These are phyloP conservation scores for Eucalyptus curtisii DNA, from an alignment of 345 rosid genomes.

Conservation along the genomic window DNA sequence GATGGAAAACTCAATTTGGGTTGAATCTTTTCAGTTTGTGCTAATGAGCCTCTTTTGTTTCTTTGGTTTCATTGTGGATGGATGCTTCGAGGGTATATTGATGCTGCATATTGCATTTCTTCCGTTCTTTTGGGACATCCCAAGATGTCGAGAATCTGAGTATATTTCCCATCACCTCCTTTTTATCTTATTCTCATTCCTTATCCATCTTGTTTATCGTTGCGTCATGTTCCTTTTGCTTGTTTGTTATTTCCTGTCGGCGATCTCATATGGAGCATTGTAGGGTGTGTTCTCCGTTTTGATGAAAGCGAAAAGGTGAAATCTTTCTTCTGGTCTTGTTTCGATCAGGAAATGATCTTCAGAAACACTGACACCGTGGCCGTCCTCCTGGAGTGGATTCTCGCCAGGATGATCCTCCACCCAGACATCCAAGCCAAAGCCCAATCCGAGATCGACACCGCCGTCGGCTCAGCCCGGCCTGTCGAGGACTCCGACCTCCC, in stretches of 20 bases:
- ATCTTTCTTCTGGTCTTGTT: neutral
- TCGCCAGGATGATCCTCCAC: constrained; percentile 50
- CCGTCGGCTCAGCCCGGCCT: constrained; percentile 11
- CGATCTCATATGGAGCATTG: neutral
- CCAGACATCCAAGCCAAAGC: constrained; percentile 48
- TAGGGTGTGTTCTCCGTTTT: neutral
- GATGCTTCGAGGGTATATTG: neutral
- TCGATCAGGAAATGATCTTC: constrained; percentile 46
- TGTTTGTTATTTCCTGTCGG: neutral
- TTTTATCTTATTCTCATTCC: neutral
- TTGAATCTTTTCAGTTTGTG: neutral
- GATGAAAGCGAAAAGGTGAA: neutral
- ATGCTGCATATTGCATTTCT: neutral
- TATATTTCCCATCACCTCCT: neutral
- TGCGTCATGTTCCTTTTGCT: neutral
- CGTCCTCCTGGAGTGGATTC: constrained; percentile 44
- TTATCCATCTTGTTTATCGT: neutral
- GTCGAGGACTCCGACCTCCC: constrained; percentile 49
- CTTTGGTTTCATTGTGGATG: neutral
- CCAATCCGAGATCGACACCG: constrained; percentile 32
- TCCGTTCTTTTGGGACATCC: neutral
- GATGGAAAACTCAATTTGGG: neutral
- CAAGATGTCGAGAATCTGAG: constrained; percentile 6
- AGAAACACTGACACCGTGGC: constrained; percentile 52
- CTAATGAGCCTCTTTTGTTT: neutral